Percentiles rank a stretch among this genome's conserved stretches.
Evolutionary conservation across 305 asterid genomes (phyloP).

Genomic region (Stenogyne calaminthoides): DNA sequence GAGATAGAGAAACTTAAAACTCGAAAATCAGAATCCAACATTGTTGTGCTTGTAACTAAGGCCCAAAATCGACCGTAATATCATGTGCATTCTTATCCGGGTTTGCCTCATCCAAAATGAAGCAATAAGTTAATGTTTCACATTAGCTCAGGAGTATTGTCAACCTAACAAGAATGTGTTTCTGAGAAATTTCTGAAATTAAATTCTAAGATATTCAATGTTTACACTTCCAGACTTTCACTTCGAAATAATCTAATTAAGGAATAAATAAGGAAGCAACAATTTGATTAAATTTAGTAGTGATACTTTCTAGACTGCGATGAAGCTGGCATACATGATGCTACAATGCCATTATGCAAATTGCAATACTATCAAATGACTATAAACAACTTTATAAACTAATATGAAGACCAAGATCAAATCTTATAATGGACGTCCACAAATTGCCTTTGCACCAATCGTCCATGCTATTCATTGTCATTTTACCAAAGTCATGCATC

Average conservation of each 20-base stretch:
- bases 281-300: background rate
- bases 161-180: conserved; percentile 2
- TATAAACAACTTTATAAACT: background rate
- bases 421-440: background rate
- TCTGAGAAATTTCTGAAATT: background rate
- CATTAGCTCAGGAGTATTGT: background rate
- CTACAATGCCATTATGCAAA: conserved; percentile 5
- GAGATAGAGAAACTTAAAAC: background rate
- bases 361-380: no score
- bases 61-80: background rate
- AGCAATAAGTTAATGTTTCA: background rate
- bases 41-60: background rate
- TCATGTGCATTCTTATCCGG: conserved; percentile 17
- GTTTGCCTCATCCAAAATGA: conserved; percentile 12
- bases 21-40: background rate
- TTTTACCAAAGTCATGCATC: background rate
- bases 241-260: background rate
- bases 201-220: conserved; percentile 15
- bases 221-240: background rate
- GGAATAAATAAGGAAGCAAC: background rate
- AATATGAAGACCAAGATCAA: conserved; percentile 7
- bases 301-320: conserved; percentile 20
- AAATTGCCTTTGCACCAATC: conserved; percentile 5
- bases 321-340: conserved; percentile 4
- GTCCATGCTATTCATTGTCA: conserved; percentile 9